These are phyloP conservation scores for Aphanomyces euteiches DNA, from an alignment of 352 stramenopile genomes.

Conservation along the genomic window DNA sequence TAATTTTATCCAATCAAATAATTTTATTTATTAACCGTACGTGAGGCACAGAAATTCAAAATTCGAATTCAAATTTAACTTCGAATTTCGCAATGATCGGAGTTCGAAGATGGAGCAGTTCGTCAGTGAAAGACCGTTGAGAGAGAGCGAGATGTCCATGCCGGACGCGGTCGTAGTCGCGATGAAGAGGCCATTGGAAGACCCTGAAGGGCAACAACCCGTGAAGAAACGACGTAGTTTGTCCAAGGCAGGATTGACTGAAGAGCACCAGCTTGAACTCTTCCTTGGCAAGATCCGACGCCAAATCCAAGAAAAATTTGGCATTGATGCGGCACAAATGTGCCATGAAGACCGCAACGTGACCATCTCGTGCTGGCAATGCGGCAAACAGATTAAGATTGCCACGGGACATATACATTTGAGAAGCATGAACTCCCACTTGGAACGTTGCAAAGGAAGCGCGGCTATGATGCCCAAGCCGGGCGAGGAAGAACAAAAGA, in stretches of 20 bases:
- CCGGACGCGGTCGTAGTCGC: background rate
- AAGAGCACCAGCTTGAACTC: slow-evolving; percentile 10
- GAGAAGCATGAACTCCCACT: slow-evolving; percentile 15
- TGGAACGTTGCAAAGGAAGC: slow-evolving; percentile 22
- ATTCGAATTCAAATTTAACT: background rate
- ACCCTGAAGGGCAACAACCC: background rate
- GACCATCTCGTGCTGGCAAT: slow-evolving; percentile 23
- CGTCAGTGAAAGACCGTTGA: background rate
- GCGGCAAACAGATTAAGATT: slow-evolving; percentile 24
- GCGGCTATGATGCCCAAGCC: background rate
- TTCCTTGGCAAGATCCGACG: slow-evolving; percentile 17
- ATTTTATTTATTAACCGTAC: background rate
- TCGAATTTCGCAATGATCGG: background rate
- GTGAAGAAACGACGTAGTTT: slow-evolving; percentile 4
- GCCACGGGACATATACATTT: slow-evolving; percentile 23
- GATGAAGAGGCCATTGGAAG: slow-evolving; percentile 9
- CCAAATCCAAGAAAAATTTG: slow-evolving; percentile 6
- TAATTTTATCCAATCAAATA: slow-evolving; percentile 1
- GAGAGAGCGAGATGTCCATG: too few relatives aligned
- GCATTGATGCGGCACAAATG: background rate
- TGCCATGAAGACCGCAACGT: slow-evolving; percentile 2
- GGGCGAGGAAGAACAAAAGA: background rate
- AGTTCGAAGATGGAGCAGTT: background rate
- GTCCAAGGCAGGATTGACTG: slow-evolving; percentile 7
- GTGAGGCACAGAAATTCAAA: slow-evolving; percentile 2